phyloP scores from a whole-genome alignment of 169 alveolate species.

The Plasmodium sp. region DNA sequence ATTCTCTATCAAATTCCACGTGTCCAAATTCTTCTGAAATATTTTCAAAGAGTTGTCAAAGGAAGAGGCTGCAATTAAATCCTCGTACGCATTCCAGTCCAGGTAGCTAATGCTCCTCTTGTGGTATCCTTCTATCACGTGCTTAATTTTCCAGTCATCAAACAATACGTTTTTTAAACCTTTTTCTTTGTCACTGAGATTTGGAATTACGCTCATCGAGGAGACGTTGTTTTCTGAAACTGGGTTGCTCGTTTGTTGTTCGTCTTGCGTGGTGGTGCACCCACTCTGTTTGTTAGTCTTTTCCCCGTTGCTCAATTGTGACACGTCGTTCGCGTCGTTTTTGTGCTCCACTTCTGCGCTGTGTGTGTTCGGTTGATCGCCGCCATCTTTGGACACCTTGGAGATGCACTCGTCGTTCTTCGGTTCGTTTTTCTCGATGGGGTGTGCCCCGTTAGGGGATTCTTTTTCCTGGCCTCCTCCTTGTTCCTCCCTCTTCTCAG shows the following conservation, averaged over 20 bases:
- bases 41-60: slow-evolving; percentile 67
- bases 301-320: neutral
- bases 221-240: neutral
- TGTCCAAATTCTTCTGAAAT: slow-evolving; percentile 3
- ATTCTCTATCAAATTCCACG: slow-evolving; percentile 30
- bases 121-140: slow-evolving; percentile 77
- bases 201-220: neutral
- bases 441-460: neutral
- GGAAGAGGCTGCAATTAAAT: slow-evolving; percentile 53
- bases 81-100: slow-evolving; percentile 73
- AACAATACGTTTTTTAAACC: neutral
- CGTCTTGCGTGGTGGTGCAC: neutral
- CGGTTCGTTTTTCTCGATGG: neutral
- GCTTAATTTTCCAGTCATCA: slow-evolving; percentile 83
- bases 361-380: neutral
- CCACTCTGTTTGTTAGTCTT: neutral
- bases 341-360: neutral
- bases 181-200: slow-evolving; percentile 2
- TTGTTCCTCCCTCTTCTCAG: neutral
- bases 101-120: slow-evolving; percentile 80
- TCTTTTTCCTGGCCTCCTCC: neutral
- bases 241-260: neutral
- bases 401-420: neutral
- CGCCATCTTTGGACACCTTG: neutral
- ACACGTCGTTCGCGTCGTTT: neutral